Base-by-base conservation (phyloP, 345 rosid species). In the Microthlaspi erraticum region DNA sequence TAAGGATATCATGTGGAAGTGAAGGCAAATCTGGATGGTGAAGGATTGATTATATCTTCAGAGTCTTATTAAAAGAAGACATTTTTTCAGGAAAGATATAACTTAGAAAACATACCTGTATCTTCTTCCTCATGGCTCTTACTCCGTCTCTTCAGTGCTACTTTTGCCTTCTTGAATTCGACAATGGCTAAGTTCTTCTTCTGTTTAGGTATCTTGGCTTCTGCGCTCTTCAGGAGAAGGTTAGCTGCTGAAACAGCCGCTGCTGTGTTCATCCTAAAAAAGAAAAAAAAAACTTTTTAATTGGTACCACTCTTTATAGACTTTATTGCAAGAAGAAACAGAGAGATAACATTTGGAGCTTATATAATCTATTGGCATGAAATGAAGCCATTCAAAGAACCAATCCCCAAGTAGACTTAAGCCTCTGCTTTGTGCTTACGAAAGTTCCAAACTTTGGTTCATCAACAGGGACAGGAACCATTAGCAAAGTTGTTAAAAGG, bases 101-200 rank as follows among this genome's bases (percentile, higher is more conserved):
- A 33, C 38, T 10, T 10, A 16, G 13, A 74, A 58, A 60, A 18
- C 31, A 19, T 64, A 88, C 93, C 81, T 32, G 67, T 72, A 66
- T 71, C 79, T 71, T 71, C 79, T 71, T 84, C 78, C 52, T 42
- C 80, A 45, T 37, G 79, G n/a, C 80, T 71, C 75, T 85, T 93
- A 48, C 56, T 18, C n/a, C 70, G 79, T 71, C 91, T 86, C 76
- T 82, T 89, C 16, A 68, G 81, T 61, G 91, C 88, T 73, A 93
- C 87, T 77, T 77, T 89, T 5, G 98, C 91, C 19, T 81, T 88
- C 79, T 85, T 93, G 73, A 83, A 87, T 81, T 91, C 92, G 13
- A 76, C 74, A 55, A 85, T 64, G 26, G 88, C 93, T 64, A 83
- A 60, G 70, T 71, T 88, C 76, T 80, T 93, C 84, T 85, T 91